Evolutionary conservation across 1,284 basidiomycete genomes (phyloP), one percentile per base, ranked within the genome.

Genomic region (Ganoderma multipileum): DNA sequence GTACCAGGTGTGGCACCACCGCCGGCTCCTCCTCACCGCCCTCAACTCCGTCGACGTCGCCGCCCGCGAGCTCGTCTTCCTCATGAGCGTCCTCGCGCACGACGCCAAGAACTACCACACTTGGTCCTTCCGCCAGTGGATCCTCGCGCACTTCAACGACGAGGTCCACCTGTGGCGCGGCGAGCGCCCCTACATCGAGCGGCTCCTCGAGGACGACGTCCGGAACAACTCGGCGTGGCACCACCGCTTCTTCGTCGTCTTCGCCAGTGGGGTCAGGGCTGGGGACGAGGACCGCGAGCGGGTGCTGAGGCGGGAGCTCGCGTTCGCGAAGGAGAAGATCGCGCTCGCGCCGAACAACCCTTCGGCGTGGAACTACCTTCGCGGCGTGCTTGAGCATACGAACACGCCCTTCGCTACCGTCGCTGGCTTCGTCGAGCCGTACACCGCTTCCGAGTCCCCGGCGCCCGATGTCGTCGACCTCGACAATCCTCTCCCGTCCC

Each of bases 161-260:
- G 86, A 89, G 50, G 81, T 81, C 50, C 68, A 67, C 26, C 78
- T 97, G 52, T 98, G 97, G 96, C 81, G 77, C 0, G 86, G 84
- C 16, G 97, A 99, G 81, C 81, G 93, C 23, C 85, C 85, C 33
- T 98, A 94, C 79, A 87, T 94, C 63, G 92, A 96, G 71, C 78
- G 80, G 66, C 87, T 98, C 83, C 79, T 99, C 33, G 83, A 84
- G 7, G 81, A 86, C 28, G 97, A 99, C 79, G 85, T 97, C 47
- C 83, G 97, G 75, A 99, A 99, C 80, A 99, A 99, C 78, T 97
- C 95, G 54, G 98, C 95, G 18, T 99, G 97, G 97, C 95, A 97
- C 78, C 98, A 99, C 84, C 90, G 97, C 30, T 99, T 96, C 86
- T 99, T 97, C 79, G 87, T 96, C 63, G 86, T 92, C n/a, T 96